Conservation (phyloP, 208 protist species). For the Trypanosoma cruzi region DNA sequence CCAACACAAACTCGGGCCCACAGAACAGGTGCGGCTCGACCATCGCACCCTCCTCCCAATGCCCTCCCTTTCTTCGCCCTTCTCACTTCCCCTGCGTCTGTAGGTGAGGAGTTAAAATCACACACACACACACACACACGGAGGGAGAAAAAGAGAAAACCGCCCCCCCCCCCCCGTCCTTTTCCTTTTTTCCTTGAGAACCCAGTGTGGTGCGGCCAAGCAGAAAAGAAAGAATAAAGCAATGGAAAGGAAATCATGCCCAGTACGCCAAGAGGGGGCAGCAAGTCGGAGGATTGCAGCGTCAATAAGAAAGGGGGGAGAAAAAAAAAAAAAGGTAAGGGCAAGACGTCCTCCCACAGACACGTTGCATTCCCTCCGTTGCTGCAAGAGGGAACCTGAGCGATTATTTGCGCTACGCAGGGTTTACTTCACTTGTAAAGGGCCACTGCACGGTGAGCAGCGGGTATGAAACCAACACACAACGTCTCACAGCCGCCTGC, state of each 20-base stretch:
- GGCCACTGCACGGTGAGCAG: background rate
- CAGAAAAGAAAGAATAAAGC: background rate
- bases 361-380: background rate
- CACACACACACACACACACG: no score
- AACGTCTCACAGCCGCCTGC: conserved; percentile 71
- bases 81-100: background rate
- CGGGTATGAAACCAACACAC: conserved; percentile 70
- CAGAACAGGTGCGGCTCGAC: conserved; percentile 98
- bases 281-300: background rate
- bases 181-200: background rate
- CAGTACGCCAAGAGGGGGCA: background rate
- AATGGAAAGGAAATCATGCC: background rate
- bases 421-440: background rate
- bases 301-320: background rate
- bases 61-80: conserved; percentile 30
- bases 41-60: conserved; percentile 95
- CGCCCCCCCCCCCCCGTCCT: no score
- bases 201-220: background rate
- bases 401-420: background rate
- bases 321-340: conserved; percentile 4
- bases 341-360: background rate
- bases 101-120: conserved; percentile 84
- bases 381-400: background rate
- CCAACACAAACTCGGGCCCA: conserved; percentile 93
- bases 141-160: conserved; percentile 29